Evolutionary conservation across 805 yeast genomes (phyloP).

Genomic region (Cyberlindnera saturnus): DNA sequence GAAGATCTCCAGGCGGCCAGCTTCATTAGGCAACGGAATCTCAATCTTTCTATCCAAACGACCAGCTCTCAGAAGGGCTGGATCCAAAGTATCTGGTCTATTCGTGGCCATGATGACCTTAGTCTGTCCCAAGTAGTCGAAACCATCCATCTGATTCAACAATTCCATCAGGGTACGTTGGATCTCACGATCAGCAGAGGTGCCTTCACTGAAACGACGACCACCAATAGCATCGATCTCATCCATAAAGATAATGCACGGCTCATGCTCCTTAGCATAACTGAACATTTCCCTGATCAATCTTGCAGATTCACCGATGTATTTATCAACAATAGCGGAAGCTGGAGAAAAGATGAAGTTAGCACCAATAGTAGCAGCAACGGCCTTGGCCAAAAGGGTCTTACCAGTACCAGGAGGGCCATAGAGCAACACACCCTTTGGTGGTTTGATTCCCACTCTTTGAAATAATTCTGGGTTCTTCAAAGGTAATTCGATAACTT

Average conservation of each 20-base stretch:
- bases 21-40: conserved; percentile 92
- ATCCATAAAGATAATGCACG: conserved; percentile 97
- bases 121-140: conserved; percentile 93
- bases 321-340: conserved; percentile 94
- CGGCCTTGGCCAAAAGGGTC: conserved; percentile 93
- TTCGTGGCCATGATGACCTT: conserved; percentile 99
- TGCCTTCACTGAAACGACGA: conserved; percentile 94
- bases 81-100: conserved; percentile 96
- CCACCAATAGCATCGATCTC: conserved; percentile 99
- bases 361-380: conserved; percentile 97
- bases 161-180: conserved; percentile 97
- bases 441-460: conserved; percentile 97
- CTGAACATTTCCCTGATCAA: conserved; percentile 96
- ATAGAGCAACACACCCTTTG: conserved; percentile 92
- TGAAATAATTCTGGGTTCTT: conserved; percentile 94
- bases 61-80: conserved; percentile 95
- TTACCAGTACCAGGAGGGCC: conserved; percentile 99
- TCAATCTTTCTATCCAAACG: conserved; percentile 95
- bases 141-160: conserved; percentile 97
- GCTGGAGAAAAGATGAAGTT: conserved; percentile 98
- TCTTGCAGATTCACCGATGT: conserved; percentile 96
- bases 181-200: conserved; percentile 97
- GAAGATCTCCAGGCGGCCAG: conserved; percentile 88
- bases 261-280: conserved; percentile 96
- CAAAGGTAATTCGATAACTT: conserved; percentile 93